Evolutionary conservation across 2,329 filamentous ascomycete genomes (phyloP).

Genomic region (Fusarium tjaetaba): DNA sequence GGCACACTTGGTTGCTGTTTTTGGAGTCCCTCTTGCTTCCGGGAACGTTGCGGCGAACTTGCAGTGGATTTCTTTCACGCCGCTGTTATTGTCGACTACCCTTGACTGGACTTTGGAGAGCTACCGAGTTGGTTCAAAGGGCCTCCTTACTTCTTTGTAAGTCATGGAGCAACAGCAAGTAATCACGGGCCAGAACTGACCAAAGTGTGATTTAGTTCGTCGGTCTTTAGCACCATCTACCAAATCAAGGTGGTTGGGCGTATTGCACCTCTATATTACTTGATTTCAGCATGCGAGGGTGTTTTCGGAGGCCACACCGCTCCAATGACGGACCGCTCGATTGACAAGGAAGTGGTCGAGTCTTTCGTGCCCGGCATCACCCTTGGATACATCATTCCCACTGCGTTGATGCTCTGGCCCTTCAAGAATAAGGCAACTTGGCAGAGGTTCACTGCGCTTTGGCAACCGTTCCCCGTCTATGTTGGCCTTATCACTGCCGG

Average conservation of each 20-base stretch:
- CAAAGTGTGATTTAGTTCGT: not conserved
- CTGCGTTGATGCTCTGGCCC: not conserved
- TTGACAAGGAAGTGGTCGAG: not conserved
- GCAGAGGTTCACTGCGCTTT: not conserved
- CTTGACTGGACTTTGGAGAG: conserved; percentile 17
- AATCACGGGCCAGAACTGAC: not conserved
- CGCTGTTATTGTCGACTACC: not conserved
- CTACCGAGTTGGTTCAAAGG: not conserved
- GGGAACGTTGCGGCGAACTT: rapidly evolving
- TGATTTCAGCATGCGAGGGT: not conserved
- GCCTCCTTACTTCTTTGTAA: not conserved
- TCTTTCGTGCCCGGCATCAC: not conserved
- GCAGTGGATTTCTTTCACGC: not conserved
- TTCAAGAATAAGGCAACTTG: not conserved
- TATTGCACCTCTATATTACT: not conserved
- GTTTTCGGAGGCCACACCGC: rapidly evolving
- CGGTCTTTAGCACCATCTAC: not conserved
- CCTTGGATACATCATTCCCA: not conserved
- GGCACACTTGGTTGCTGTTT: not conserved
- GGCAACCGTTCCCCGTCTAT: conserved; percentile 3
- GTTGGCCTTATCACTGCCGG: not conserved
- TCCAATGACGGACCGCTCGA: not conserved
- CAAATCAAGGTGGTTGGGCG: not conserved
- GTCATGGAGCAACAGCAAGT: rapidly evolving
- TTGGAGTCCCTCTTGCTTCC: not conserved